Percentiles rank a stretch among this genome's conserved stretches.
phyloP scores from a whole-genome alignment of 768 basidiomycete species.

The Suillus plorans region DNA sequence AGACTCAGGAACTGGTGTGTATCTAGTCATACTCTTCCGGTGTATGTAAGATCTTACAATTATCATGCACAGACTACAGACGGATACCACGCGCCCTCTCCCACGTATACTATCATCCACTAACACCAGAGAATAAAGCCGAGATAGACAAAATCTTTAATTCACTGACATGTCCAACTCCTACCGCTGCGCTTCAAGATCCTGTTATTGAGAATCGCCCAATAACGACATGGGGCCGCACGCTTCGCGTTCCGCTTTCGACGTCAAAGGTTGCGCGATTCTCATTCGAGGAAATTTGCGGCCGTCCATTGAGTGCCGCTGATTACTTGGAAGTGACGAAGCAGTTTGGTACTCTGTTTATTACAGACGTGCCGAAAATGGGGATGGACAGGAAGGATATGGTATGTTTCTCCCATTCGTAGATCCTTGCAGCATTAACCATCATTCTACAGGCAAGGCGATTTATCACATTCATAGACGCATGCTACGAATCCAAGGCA shows the following conservation, averaged over 20 bases:
- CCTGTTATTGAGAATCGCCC: slow-evolving; percentile 59
- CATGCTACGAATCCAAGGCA: slow-evolving; percentile 91
- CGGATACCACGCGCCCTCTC: slow-evolving; percentile 91
- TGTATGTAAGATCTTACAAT: slow-evolving; percentile 4
- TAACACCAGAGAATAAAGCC: slow-evolving; percentile 57
- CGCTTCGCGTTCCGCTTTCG: slow-evolving; percentile 74
- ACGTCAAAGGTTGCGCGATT: slow-evolving; percentile 82
- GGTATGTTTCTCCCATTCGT: slow-evolving; percentile 38
- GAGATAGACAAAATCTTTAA: slow-evolving; percentile 87
- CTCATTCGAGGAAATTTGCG: slow-evolving; percentile 83
- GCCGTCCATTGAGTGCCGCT: slow-evolving; percentile 85
- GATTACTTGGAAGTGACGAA: slow-evolving; percentile 95
- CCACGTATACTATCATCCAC: slow-evolving; percentile 88
- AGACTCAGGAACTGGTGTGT: slow-evolving; percentile 88
- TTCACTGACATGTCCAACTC: slow-evolving; percentile 57
- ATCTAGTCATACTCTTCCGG: not conserved
- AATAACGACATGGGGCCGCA: slow-evolving; percentile 90
- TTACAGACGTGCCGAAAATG: slow-evolving; percentile 88
- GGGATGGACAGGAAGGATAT: slow-evolving; percentile 83
- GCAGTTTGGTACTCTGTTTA: slow-evolving; percentile 84
- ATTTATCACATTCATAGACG: slow-evolving; percentile 98
- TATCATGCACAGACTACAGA: slow-evolving; percentile 72
- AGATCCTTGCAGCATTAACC: slow-evolving; percentile 2
- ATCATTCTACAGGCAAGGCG: slow-evolving; percentile 71
- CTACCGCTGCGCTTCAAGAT: slow-evolving; percentile 38